Evolutionary conservation across 2,329 filamentous ascomycete genomes (phyloP), one percentile per base, ranked within the genome.

Genomic region (Calonectria pteridis): DNA sequence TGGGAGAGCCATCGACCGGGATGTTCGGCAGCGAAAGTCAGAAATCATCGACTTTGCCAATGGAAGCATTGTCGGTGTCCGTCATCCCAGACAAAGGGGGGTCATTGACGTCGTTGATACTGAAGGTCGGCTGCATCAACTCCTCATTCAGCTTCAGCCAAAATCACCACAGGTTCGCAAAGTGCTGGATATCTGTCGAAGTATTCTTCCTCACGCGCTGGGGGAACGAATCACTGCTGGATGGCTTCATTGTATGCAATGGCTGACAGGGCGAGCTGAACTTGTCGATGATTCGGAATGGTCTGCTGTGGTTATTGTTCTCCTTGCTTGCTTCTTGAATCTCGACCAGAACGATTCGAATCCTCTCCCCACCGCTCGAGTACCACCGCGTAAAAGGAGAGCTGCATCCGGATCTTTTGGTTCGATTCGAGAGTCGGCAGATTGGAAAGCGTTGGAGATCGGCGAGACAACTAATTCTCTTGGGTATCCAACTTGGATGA

Each of bases 221-320:
- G 91, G 85, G 73, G 93, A 87, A 85, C 94, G 87, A 31, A 84
- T 95, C 13, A 85, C 94, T 71, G 88, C 92, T 13, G 91, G 90
- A 2, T 96, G 94, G 93, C 94, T 94, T 89, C 92, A 94, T 80
- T 88, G 91, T 26, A 89, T 94, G 84, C 90, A 91, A 74, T 96
- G 94, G 94, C 86, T 94, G 50, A 85, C 86, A 35, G 80, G 84
- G 14, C 88, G 88, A 70, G 85, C 88, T 5, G 84, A 88, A 5
- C 81, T 85, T 10, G 81, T 87, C 18, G 83, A 84, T 4, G 88
- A 93, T 74, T 71, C 85, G 1, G 94, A 96, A 82, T 96, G 94
- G 94, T 93, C 93, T 5, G 90, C 92, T 2, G 82, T 94, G 59
- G 87, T 91, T 4, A 87, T 94, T 13, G 86, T 93, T 13, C 83